Evolutionary conservation across 306 rosid species (phyloP).

Genomic region (Calophaca sinica): DNA sequence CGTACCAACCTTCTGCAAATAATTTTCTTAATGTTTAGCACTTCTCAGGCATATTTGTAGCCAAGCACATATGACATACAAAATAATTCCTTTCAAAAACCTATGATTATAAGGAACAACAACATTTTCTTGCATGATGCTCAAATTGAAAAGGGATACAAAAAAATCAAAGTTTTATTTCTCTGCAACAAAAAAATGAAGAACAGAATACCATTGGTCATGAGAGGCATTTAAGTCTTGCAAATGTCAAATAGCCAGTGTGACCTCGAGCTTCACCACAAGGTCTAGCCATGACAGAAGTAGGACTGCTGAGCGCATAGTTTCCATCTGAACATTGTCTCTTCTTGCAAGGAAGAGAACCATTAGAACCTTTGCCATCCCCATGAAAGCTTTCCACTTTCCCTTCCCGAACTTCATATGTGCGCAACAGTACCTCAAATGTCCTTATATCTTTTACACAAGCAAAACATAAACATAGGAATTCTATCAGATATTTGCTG

Average conservation of each 20-base stretch:
- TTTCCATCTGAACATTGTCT: constrained; percentile 66
- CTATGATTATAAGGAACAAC: background rate
- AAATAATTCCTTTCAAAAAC: constrained; percentile 21
- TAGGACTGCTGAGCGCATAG: constrained; percentile 46
- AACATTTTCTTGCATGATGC: background rate
- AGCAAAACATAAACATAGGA: background rate
- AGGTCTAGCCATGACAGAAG: constrained; percentile 74
- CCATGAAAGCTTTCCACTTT: constrained; percentile 46
- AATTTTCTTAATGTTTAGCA: background rate
- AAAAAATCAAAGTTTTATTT: background rate
- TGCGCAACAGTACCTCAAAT: constrained; percentile 81
- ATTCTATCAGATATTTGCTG: constrained; percentile 21
- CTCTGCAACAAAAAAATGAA: constrained; percentile 33
- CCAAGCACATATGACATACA: constrained; percentile 2
- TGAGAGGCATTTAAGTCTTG: constrained; percentile 70
- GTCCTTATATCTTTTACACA: constrained; percentile 76
- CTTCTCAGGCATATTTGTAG: constrained; percentile 25
- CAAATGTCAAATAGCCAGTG: constrained; percentile 91
- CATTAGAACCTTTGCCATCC: constrained; percentile 48
- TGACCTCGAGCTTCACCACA: constrained; percentile 86
- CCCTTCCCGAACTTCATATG: constrained; percentile 77
- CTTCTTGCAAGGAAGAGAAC: constrained; percentile 71
- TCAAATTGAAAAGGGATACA: constrained; percentile 28
- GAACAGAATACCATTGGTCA: constrained; percentile 36
- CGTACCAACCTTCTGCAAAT: background rate